Evolutionary conservation across 1,284 basidiomycete genomes (phyloP).

Genomic region (Bjerkandera adusta): DNA sequence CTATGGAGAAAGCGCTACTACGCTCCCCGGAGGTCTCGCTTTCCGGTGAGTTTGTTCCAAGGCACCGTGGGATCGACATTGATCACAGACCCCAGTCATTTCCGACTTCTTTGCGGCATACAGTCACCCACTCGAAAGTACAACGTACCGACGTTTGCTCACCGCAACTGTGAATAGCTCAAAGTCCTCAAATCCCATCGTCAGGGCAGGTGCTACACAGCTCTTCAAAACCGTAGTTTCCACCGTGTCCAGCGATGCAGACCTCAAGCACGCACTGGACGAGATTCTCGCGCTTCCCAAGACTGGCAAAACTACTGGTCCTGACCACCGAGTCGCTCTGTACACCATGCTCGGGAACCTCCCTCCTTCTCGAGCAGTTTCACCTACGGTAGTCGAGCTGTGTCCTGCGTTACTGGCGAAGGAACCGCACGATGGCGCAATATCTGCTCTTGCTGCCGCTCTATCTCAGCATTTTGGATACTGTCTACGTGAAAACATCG

Average conservation of each 20-base stretch:
- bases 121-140: constrained; percentile 47
- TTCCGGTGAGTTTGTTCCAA: constrained; percentile 38
- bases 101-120: constrained; percentile 58
- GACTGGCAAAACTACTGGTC: constrained; percentile 79
- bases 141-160: constrained; percentile 63
- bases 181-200: constrained; percentile 74
- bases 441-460: constrained; percentile 50
- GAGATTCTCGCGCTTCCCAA: constrained; percentile 77
- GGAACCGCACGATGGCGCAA: constrained; percentile 72
- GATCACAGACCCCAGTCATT: constrained; percentile 39
- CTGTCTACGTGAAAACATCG: constrained; percentile 42
- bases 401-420: constrained; percentile 68
- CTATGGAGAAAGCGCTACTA: constrained; percentile 71
- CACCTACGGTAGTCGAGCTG: constrained; percentile 52
- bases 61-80: constrained; percentile 9
- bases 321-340: constrained; percentile 82
- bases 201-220: constrained; percentile 55
- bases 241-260: constrained; percentile 31
- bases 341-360: constrained; percentile 74
- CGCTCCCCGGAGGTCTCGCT: constrained; percentile 75
- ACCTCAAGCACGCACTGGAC: constrained; percentile 45
- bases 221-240: constrained; percentile 61
- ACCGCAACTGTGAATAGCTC: constrained; percentile 65
- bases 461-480: constrained; percentile 59
- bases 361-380: constrained; percentile 48